phyloP scores from a whole-genome alignment of 352 stramenopile species.

The Phytophthora fragariae region DNA sequence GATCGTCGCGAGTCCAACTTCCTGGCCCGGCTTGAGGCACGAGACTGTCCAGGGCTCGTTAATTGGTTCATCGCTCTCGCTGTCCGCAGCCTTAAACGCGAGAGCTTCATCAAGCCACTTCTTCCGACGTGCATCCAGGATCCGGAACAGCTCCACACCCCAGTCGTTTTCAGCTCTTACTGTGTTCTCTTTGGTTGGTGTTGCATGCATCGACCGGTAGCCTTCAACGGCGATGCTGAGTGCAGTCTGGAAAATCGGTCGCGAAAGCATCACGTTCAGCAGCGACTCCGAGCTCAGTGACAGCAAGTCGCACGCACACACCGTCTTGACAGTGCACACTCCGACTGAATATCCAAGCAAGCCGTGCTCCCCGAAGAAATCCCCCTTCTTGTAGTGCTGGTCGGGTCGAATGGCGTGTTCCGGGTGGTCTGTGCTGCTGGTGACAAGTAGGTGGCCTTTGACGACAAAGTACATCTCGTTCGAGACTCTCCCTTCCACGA shows the following conservation, averaged over 20 bases:
- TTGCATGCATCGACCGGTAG: constrained; percentile 35
- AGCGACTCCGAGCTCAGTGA: constrained; percentile 53
- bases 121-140: constrained; percentile 39
- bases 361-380: constrained; percentile 70
- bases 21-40: constrained; percentile 28
- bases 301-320: constrained; percentile 33
- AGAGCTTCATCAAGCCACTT: constrained; percentile 51
- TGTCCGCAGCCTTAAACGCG: constrained; percentile 12
- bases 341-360: constrained; percentile 63
- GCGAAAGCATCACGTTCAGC: constrained; percentile 50
- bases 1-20: constrained; percentile 40
- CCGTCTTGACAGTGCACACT: constrained; percentile 41
- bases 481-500: constrained; percentile 68
- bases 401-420: background rate
- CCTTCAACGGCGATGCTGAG: constrained; percentile 53
- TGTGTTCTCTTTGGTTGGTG: constrained; percentile 11
- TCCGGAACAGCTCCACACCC: constrained; percentile 47
- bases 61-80: constrained; percentile 8
- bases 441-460: constrained; percentile 53
- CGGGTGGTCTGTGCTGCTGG: constrained; percentile 19
- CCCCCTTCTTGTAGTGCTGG: constrained; percentile 46
- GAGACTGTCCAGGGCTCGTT: constrained; percentile 41
- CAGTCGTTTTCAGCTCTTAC: constrained; percentile 47
- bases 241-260: constrained; percentile 31
- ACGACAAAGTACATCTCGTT: constrained; percentile 82